Evolutionary conservation across 106 monocot genomes (phyloP), one percentile per base, ranked within the genome.

Genomic region (Hemerocallis citrina): DNA sequence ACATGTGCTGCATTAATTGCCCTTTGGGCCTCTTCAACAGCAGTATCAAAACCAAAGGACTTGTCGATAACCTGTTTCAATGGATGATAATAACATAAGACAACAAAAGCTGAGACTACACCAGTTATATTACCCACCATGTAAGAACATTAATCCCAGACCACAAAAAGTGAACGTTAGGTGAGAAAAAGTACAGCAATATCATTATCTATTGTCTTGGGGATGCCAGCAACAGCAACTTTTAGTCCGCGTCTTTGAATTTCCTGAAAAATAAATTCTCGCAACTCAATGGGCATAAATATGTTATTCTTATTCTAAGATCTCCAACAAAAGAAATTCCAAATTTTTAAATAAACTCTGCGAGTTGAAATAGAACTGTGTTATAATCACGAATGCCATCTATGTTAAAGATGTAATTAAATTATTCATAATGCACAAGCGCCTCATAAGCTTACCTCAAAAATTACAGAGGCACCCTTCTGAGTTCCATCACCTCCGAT

Each of bases 401-500:
- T n/a, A n/a, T n/a, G n/a, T n/a, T n/a, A n/a, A n/a, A n/a, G n/a
- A n/a, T n/a, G n/a, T n/a, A n/a, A n/a, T n/a, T n/a, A n/a, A n/a
- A n/a, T n/a, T n/a, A n/a, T n/a, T n/a, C 16, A 32, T 16, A 29
- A 31, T 54, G 54, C 54, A 54, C 31, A 54, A 15, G 29, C 25
- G 49, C 49, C 49, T 54, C 59, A 24, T 23, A 21, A 38, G 13
- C 2, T 65, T 85, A 89, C 93, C 93, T 93, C 79, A 77, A 77
- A 93, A 72, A 93, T 93, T 22, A 88, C 79, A 54, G 85, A 77
- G n/a, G 93, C 93, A 1, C 93, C 93, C 66, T 72, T 93, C 40
- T 93, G 93, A 54, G 92, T 93, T 72, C 92, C 92, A 74, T 93
- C 92, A 37, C 92, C 92, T 34, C 92, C 92, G 81, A 93, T 75